A percentile compares a stretch with the other conserved stretches of the same genome.
These are phyloP conservation scores for Mycena rebaudengoi DNA, from an alignment of 768 basidiomycete species.

Conservation along the genomic window DNA sequence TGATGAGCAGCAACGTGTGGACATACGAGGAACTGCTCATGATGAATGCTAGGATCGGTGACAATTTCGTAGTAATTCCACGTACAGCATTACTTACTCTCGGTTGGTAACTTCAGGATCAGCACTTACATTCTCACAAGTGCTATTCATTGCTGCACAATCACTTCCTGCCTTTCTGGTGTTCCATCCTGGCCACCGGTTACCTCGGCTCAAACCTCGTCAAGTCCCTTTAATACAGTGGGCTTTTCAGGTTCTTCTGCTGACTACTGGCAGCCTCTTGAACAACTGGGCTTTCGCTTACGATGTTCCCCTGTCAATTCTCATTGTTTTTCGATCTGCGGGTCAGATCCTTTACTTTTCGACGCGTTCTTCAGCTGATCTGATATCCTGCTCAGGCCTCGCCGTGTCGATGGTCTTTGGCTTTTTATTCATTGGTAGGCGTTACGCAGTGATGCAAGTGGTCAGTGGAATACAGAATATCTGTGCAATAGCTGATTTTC, in stretches of 20 bases:
- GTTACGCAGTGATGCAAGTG: conserved; percentile 68
- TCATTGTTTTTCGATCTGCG: conserved; percentile 88
- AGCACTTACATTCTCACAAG: conserved; percentile 86
- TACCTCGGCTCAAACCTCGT: conserved; percentile 69
- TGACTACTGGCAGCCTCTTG: conserved; percentile 72
- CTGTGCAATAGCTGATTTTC: background rate
- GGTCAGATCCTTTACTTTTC: conserved; percentile 47
- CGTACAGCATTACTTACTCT: background rate
- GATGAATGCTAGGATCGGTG: conserved; percentile 74
- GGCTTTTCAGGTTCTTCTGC: conserved; percentile 74
- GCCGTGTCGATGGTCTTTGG: conserved; percentile 83
- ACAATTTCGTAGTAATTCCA: background rate
- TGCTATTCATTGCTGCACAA: conserved; percentile 77
- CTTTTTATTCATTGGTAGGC: conserved; percentile 62
- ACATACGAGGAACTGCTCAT: conserved; percentile 79
- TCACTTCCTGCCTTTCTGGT: conserved; percentile 70
- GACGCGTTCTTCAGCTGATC: background rate
- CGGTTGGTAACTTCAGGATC: conserved; percentile 56
- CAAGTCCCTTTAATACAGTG: conserved; percentile 75
- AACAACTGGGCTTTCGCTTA: conserved; percentile 87
- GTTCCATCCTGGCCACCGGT: conserved; percentile 39
- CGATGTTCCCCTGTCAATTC: conserved; percentile 77
- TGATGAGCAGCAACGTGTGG: conserved; percentile 70
- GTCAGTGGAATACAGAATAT: conserved; percentile 47
- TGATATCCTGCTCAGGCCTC: conserved; percentile 65